Base-by-base conservation (phyloP, 352 stramenopile genomes). In the Poterioochromonas sp. region DNA sequence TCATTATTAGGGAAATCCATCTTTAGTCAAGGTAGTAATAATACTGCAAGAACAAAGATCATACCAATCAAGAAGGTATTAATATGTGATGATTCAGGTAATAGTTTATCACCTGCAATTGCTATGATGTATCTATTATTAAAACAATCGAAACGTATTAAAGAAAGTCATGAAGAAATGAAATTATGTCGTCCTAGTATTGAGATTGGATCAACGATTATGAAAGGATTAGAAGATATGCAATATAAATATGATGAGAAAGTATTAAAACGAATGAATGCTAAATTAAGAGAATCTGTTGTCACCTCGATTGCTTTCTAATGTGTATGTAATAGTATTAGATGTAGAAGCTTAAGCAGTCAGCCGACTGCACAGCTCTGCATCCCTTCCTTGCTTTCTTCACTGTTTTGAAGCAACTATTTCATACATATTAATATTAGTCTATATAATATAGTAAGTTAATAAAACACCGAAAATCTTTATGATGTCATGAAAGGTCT, bases 61-160 rank as follows among this genome's bases (percentile, higher is more conserved):
- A n/a, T n/a, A n/a, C n/a, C n/a, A n/a, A n/a, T n/a, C n/a, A n/a
- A n/a, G n/a, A n/a, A n/a, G n/a, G n/a, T n/a, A n/a, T n/a, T n/a
- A 29, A 35, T 76, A 26, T 76, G 69, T 43, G 69, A 76, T 63
- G 69, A 76, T 26, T 68, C 69, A 3, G 11, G 69, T 39, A 34
- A n/a, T 26, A 34, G 18, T 3, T 3, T 76, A n/a, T 37, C 69
- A n/a, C 69, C 69, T 43, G 69, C 69, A 26, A 35, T 63, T 53
- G 5, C n/a, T 5, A 35, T 35, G 12, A 37, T 68, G 12, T 11
- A 68, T 20, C 12, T 76, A 29, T 29, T 76, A 43, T 44, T 71
- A n/a, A 3, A 15, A 71, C 12, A 8, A 20, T 26, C 5, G 62
- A 22, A 29, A 8, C 62, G 15, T n/a, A 44, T 43, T 5, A 71